Evolutionary conservation across 257 asterid species (phyloP).

Genomic region (Knoxia roxburghii): DNA sequence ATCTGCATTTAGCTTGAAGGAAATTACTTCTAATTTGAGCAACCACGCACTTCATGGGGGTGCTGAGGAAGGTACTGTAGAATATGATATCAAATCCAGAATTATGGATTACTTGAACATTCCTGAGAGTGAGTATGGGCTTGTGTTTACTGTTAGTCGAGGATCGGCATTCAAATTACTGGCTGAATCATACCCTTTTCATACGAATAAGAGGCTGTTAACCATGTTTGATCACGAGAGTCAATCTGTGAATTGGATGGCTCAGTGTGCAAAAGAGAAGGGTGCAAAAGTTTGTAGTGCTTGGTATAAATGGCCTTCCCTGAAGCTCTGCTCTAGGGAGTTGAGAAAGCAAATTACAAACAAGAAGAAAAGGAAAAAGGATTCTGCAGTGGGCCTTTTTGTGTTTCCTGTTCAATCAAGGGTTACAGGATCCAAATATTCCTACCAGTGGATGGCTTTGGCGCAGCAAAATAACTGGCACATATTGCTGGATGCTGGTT

Average conservation of each 20-base stretch:
- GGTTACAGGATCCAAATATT: conserved; percentile 31
- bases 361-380: conserved; percentile 27
- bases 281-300: conserved; percentile 33
- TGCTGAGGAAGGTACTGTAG: conserved; percentile 29
- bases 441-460: conserved; percentile 35
- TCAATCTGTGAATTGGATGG: conserved; percentile 32
- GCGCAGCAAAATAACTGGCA: conserved; percentile 37
- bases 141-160: conserved; percentile 34
- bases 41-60: conserved; percentile 34
- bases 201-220: conserved; percentile 26
- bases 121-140: conserved; percentile 33
- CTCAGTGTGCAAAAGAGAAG: conserved; percentile 29
- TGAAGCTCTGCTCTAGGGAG: conserved; percentile 30
- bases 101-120: conserved; percentile 34
- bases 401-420: conserved; percentile 37
- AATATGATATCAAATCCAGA: conserved; percentile 29
- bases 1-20: conserved; percentile 27
- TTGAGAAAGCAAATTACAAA: conserved; percentile 26
- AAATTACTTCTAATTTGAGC: conserved; percentile 30
- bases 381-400: conserved; percentile 29
- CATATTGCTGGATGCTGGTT: conserved; percentile 32
- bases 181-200: conserved; percentile 33
- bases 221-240: conserved; percentile 40
- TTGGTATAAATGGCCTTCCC: conserved; percentile 28
- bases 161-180: conserved; percentile 34